Evolutionary conservation across 148 eudicot genomes (phyloP).

Genomic region (Cornus controversa): DNA sequence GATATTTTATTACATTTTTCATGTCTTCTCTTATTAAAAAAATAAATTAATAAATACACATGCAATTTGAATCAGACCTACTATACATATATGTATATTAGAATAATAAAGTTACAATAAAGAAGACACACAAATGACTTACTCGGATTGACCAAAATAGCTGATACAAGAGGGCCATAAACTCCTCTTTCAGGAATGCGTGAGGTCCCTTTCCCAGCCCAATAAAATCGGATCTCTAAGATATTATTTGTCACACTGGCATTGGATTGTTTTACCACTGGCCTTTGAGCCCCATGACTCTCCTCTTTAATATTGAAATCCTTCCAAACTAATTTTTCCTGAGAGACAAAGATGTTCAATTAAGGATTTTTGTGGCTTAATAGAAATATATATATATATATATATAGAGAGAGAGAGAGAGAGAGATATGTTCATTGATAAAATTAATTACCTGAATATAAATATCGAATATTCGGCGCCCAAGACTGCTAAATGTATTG

Average conservation of each 20-base stretch:
- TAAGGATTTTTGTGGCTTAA: neutral
- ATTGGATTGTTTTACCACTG: too few relatives aligned
- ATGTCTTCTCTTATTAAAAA: neutral
- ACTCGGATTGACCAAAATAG: slow-evolving; percentile 58
- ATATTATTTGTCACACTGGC: too few relatives aligned
- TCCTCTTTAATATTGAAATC: too few relatives aligned
- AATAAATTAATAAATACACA: too few relatives aligned
- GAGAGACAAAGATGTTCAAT: slow-evolving; percentile 11
- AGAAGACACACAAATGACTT: slow-evolving; percentile 19
- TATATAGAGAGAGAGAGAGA: too few relatives aligned
- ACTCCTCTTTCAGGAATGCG: too few relatives aligned
- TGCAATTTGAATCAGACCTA: neutral
- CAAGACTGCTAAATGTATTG: slow-evolving; percentile 56
- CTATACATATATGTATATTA: neutral
- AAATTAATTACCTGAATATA: slow-evolving; percentile 61
- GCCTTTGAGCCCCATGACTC: too few relatives aligned
- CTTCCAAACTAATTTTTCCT: slow-evolving; percentile 61
- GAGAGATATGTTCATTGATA: neutral
- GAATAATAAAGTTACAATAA: neutral
- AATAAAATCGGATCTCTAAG: too few relatives aligned
- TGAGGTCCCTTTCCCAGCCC: too few relatives aligned
- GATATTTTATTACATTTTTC: neutral
- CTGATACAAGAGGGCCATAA: too few relatives aligned
- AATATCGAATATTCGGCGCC: slow-evolving; percentile 72
- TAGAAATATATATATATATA: too few relatives aligned